Conservation (phyloP, 1,284 basidiomycete genomes). For the Ganoderma sp. region DNA sequence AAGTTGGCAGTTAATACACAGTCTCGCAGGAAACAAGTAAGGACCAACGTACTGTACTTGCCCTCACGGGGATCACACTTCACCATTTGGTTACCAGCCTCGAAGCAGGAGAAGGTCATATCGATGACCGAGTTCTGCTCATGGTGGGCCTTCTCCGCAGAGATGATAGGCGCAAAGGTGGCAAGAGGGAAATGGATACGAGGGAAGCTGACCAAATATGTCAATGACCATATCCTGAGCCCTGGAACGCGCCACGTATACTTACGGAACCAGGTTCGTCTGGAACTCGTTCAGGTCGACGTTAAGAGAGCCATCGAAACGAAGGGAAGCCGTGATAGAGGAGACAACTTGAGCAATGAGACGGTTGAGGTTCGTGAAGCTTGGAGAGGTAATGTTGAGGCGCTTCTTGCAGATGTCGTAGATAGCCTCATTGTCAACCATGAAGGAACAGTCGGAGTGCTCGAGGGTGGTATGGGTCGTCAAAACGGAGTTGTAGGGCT, state of each 20-base stretch:
- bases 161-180: conserved; percentile 90
- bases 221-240: not conserved
- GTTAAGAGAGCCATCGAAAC: conserved; percentile 83
- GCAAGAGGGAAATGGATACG: conserved; percentile 94
- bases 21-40: not conserved
- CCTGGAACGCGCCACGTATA: conserved; percentile 23
- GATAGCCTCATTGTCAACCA: conserved; percentile 96
- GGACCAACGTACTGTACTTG: conserved; percentile 75
- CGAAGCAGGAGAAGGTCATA: conserved; percentile 95
- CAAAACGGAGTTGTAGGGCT: conserved; percentile 99
- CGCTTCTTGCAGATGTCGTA: conserved; percentile 97
- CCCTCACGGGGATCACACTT: conserved; percentile 82
- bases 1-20: conserved; percentile 21
- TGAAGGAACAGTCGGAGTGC: conserved; percentile 99
- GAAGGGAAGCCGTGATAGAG: conserved; percentile 82
- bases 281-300: conserved; percentile 88
- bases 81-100: conserved; percentile 92
- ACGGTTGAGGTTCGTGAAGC: conserved; percentile 89
- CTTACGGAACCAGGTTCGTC: conserved; percentile 75
- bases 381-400: conserved; percentile 79
- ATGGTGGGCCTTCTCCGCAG: conserved; percentile 79
- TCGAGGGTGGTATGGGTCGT: conserved; percentile 99
- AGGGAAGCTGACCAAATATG: conserved; percentile 50
- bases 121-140: conserved; percentile 94
- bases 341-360: conserved; percentile 92